These are phyloP conservation scores for Apiotrichum gracile DNA, from an alignment of 1,284 basidiomycete species.

Conservation along the genomic window DNA sequence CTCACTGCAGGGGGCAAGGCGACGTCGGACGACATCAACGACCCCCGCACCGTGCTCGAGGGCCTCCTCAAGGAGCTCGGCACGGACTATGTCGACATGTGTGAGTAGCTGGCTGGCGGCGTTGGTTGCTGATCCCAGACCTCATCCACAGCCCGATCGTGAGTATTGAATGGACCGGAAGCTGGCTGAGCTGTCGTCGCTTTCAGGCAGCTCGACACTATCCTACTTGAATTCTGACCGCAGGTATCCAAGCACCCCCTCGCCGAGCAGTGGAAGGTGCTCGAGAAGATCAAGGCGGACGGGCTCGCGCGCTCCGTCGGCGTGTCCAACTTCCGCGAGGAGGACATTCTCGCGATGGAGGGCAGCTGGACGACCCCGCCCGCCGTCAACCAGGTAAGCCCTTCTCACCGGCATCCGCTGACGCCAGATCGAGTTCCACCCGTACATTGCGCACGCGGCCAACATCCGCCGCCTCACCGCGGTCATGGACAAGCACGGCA, in stretches of 20 bases:
- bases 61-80: constrained; percentile 49
- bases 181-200: too few species aligned
- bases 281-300: constrained; percentile 63
- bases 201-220: constrained; percentile 4
- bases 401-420: neutral
- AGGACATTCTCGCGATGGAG: constrained; percentile 58
- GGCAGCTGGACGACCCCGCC: constrained; percentile 56
- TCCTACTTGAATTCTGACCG: neutral
- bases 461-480: constrained; percentile 54
- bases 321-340: constrained; percentile 71
- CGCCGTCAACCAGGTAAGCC: constrained; percentile 65
- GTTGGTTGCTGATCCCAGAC: constrained; percentile 46
- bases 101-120: constrained; percentile 15
- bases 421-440: constrained; percentile 68
- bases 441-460: constrained; percentile 61
- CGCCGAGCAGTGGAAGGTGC: constrained; percentile 56
- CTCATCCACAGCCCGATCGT: constrained; percentile 62
- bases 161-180: too few species aligned
- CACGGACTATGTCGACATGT: constrained; percentile 59
- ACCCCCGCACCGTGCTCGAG: constrained; percentile 36
- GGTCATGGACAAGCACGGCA: constrained; percentile 57
- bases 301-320: constrained; percentile 72
- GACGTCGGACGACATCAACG: constrained; percentile 11
- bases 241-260: constrained; percentile 12
- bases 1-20: constrained; percentile 11